Evolutionary conservation across 495 filamentous ascomycete genomes (phyloP).

Genomic region (Neurospora hispaniola): DNA sequence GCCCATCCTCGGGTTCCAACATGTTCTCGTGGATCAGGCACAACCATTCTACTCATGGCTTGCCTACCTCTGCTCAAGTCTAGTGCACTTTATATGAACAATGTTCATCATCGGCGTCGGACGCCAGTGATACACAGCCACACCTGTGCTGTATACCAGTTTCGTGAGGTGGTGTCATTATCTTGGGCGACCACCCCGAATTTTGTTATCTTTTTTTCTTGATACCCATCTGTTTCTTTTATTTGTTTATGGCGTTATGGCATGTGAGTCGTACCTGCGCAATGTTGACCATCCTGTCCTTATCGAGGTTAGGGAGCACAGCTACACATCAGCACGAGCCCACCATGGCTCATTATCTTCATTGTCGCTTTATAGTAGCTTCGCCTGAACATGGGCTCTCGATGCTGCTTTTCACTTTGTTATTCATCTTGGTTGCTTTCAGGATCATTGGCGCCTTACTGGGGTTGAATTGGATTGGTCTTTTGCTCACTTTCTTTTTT

Average conservation of each 20-base stretch:
- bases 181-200: not conserved
- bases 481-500: not conserved
- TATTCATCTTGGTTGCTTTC: not conserved
- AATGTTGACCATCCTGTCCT: not conserved
- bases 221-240: conserved; percentile 8
- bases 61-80: conserved; percentile 8
- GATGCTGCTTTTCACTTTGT: not conserved
- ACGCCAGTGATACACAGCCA: not conserved
- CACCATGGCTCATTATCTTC: not conserved
- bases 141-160: not conserved
- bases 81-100: conserved; percentile 3
- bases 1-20: conserved; percentile 4
- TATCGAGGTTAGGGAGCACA: not conserved
- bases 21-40: conserved; percentile 27
- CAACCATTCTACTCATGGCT: conserved; percentile 10
- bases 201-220: conserved; percentile 1
- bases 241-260: conserved; percentile 1
- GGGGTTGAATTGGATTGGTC: not conserved
- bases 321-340: not conserved
- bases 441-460: not conserved
- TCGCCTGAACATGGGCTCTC: not conserved
- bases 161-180: not conserved
- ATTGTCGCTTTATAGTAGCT: not conserved
- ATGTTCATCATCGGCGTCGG: not conserved
- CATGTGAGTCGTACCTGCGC: not conserved